Base-by-base conservation (phyloP, 2,329 filamentous ascomycete genomes). In the Arthroderma sp. region DNA sequence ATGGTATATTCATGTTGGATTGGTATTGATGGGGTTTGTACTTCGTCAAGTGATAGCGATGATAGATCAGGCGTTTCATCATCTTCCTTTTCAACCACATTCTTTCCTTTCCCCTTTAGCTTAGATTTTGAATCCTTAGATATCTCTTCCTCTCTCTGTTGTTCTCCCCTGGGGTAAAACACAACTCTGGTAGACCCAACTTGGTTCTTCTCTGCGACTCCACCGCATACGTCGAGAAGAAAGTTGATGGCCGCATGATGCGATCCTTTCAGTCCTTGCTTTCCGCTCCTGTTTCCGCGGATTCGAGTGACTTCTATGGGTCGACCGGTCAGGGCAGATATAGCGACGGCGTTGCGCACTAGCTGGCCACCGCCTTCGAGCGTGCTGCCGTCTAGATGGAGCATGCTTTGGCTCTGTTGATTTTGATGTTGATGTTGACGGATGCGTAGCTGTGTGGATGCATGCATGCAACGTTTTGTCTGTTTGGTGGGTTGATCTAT, bases 311-410 rank as follows among this genome's bases (percentile, higher is more conserved):
- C 71, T 27, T 60, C 61, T 41, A 80, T 59, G 1, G 74, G 66
- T 1, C 58, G 67, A 22, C 57, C 56, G 4, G 70, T 75, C 10
- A 80, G 62, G 4, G 72, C 69, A 1, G 75, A 73, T 2, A 80
- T 59, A 9, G 70, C 68, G 6, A 78, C 52, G 2, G 75, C 73
- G 42, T 75, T 68, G 22, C 77, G 74, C 37, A 79, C 63, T 2
- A 80, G 64, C 56, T 80, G 77, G 9, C 77, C 77, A 28, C 77
- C 77, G 34, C 76, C 77, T 67, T 80, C 76, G 15, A 79, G 69
- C 3, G 69, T 76, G 11, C 68, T 69, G 40, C 77, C 75, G 54
- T 76, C 68, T 7, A 79, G 58, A 41, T 62, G 55, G 28, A 71
- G 30, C 49, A 52, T 52, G 15, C 4, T 39, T 10, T 42, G 11